Base-by-base conservation (phyloP, 257 asterid genomes). In the Mentha longifolia region DNA sequence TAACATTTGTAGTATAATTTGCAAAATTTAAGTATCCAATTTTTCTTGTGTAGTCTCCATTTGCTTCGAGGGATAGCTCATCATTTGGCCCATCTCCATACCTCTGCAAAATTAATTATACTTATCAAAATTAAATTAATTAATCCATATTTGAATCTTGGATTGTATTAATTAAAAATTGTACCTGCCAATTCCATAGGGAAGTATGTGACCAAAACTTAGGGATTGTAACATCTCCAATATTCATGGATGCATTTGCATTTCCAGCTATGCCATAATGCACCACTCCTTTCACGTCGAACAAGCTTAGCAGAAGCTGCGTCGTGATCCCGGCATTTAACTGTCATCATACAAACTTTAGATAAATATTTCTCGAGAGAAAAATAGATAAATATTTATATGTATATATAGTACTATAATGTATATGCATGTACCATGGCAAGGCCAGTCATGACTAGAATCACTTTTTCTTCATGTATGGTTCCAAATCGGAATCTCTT, bases 231-330 rank as follows among this genome's bases (percentile, higher is more conserved):
- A 88, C 95, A 81, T 88, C 92, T 66, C 92, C 92, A 57, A 86
- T 73, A 43, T 81, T 51, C 6, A 75, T 61, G 12, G 79, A 49
- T n/a, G 91, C 83, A 55, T 86, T 80, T 71, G 85, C 85, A 80
- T 86, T 86, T 31, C 96, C 96, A 22, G 89, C 91, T 30, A 86
- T 83, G 7, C 96, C 96, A 71, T 77, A 89, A 37, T 89, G 92
- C 61, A 89, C 84, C 16, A 89, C 86, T 37, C 92, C 91, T 77
- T 81, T 76, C 16, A 86, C 59, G 1, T 75, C 47, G 72, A 89
- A 89, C 31, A 78, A 45, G 50, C 81, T 81, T 70, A 89, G 6
- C 42, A 86, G 70, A 1, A 89, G 73, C 46, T 89, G 92, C 10
- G 96, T 89, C 0, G 91, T 82, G 30, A 78, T 71, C 0, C 86